Evolutionary conservation across 1,139 yeast species (phyloP).

Genomic region (Hansenula lynferdii): DNA sequence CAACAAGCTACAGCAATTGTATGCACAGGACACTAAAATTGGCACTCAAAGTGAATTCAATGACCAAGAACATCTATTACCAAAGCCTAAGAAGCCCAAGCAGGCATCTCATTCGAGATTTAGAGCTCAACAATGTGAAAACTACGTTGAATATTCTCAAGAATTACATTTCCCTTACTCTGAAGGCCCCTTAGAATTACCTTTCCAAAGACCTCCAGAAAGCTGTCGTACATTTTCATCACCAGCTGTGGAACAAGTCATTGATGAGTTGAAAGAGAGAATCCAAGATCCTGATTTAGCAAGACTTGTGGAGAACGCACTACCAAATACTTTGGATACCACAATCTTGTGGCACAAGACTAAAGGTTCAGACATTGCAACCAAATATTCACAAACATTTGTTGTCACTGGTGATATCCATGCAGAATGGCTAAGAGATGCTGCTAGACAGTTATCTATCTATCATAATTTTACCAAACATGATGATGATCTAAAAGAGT

Average conservation of each 20-base stretch:
- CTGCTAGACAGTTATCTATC: slow-evolving; percentile 78
- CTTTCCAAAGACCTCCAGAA: slow-evolving; percentile 71
- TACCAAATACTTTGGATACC: slow-evolving; percentile 87
- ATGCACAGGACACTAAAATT: background rate
- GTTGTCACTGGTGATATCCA: slow-evolving; percentile 88
- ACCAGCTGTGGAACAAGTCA: slow-evolving; percentile 55
- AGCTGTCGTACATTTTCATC: slow-evolving; percentile 73
- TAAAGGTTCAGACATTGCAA: slow-evolving; percentile 2
- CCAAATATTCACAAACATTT: slow-evolving; percentile 43
- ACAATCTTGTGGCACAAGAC: slow-evolving; percentile 70
- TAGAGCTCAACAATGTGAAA: slow-evolving; percentile 17
- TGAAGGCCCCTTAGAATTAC: slow-evolving; percentile 43
- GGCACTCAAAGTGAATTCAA: background rate
- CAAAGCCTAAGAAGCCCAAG: background rate
- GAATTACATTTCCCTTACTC: slow-evolving; percentile 45
- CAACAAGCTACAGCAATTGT: slow-evolving; percentile 1
- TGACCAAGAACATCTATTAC: background rate
- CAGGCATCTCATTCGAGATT: slow-evolving; percentile 1
- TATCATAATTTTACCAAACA: slow-evolving; percentile 57
- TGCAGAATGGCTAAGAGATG: slow-evolving; percentile 87
- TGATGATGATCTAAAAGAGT: slow-evolving; percentile 43
- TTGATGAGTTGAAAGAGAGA: slow-evolving; percentile 45
- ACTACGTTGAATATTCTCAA: slow-evolving; percentile 26
- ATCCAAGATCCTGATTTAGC: slow-evolving; percentile 63
- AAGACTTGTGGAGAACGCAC: slow-evolving; percentile 71